These are phyloP conservation scores for Dianthus caryophyllus DNA, from an alignment of 148 eudicot genomes.

Conservation along the genomic window DNA sequence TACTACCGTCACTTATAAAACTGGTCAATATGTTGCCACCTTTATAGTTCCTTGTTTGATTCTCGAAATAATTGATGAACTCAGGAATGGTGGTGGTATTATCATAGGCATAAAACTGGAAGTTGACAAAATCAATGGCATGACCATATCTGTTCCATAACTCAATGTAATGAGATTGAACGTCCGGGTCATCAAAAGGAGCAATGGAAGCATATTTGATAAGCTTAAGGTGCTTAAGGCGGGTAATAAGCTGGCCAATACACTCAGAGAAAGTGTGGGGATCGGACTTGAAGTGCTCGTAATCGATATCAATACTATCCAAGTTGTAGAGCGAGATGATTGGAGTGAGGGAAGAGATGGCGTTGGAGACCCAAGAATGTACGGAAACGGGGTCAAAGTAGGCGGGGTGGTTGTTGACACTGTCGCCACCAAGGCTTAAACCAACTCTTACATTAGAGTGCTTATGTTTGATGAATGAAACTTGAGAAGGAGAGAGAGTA, in stretches of 20 bases:
- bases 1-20: constrained; percentile 40
- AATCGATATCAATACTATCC: constrained; percentile 49
- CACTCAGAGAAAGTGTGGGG: constrained; percentile 35
- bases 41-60: constrained; percentile 33
- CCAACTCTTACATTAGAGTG: constrained; percentile 42
- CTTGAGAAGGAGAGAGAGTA: constrained; percentile 35
- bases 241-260: constrained; percentile 38
- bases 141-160: constrained; percentile 40
- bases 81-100: constrained; percentile 29
- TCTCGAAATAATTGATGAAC: constrained; percentile 33
- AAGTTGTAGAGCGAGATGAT: constrained; percentile 29
- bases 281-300: constrained; percentile 42
- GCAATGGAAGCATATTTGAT: constrained; percentile 45
- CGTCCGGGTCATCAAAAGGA: constrained; percentile 36
- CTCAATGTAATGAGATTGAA: constrained; percentile 32
- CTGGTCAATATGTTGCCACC: constrained; percentile 46
- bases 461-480: constrained; percentile 26
- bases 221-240: constrained; percentile 29
- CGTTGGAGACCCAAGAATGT: constrained; percentile 47
- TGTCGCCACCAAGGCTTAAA: constrained; percentile 45
- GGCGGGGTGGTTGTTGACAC: constrained; percentile 24
- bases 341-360: constrained; percentile 29
- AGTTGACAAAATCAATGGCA: constrained; percentile 44
- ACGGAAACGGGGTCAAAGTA: constrained; percentile 34
- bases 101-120: constrained; percentile 52